Evolutionary conservation across 495 filamentous ascomycete species (phyloP).

Genomic region (Penicillium longicatenatum): DNA sequence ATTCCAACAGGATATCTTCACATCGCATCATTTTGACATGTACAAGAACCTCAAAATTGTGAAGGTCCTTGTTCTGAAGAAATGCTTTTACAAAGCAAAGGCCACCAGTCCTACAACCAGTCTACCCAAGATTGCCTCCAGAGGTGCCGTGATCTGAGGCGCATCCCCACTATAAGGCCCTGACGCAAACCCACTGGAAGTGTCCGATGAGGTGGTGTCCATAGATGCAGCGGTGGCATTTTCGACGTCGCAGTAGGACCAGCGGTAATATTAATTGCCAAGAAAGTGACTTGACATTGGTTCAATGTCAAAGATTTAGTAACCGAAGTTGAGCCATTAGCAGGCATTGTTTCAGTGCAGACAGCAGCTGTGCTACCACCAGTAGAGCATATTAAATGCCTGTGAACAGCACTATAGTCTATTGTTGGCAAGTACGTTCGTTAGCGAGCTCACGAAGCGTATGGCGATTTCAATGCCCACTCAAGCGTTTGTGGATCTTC

Average conservation of each 20-base stretch:
- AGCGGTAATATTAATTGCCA: not conserved
- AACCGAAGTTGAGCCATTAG: not conserved
- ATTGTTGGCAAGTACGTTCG: not conserved
- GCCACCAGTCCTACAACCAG: not conserved
- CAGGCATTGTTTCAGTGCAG: not conserved
- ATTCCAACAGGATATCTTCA: not conserved
- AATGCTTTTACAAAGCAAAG: not conserved
- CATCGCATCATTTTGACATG: not conserved
- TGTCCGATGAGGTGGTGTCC: not conserved
- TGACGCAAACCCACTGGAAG: not conserved
- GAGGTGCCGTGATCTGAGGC: not conserved
- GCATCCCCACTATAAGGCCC: not conserved
- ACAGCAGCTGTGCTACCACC: not conserved
- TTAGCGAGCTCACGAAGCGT: not conserved
- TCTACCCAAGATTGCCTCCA: not conserved
- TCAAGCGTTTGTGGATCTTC: slow-evolving; percentile 1
- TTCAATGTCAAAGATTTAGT: not conserved
- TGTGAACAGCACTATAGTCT: not conserved
- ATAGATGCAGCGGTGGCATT: not conserved
- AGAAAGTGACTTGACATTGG: not conserved
- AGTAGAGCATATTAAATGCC: not conserved
- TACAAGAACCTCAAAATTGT: too few species aligned
- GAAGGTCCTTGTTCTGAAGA: too few species aligned
- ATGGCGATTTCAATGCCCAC: slow-evolving; percentile 3
- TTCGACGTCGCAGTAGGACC: not conserved